Conservation (phyloP, 257 asterid species). For the Rubia yunnanensis region DNA sequence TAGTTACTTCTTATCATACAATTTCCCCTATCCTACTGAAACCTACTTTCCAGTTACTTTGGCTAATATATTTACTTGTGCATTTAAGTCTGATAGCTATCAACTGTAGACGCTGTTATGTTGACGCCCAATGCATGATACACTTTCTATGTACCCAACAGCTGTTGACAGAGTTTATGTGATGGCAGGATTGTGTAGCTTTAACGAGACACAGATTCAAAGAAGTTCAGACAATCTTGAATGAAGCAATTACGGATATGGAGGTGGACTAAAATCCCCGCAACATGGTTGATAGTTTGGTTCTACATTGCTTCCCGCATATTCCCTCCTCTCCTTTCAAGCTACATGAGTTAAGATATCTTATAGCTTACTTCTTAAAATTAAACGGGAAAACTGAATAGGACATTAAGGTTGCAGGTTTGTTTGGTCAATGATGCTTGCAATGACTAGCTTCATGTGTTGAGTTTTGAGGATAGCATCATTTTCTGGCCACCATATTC, state of each 20-base stretch:
- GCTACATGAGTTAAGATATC: not conserved
- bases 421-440: not conserved
- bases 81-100: not conserved
- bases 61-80: not conserved
- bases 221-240: conserved; percentile 52
- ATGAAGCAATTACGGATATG: conserved; percentile 69
- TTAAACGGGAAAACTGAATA: not conserved
- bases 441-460: conserved; percentile 2
- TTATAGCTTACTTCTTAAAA: not conserved
- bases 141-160: not conserved
- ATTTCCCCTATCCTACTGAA: not conserved
- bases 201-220: conserved; percentile 53
- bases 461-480: not conserved
- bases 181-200: conserved; percentile 59
- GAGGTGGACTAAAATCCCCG: conserved; percentile 38
- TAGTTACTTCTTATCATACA: not conserved
- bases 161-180: conserved; percentile 6
- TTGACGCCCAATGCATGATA: not conserved
- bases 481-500: not conserved
- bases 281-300: not conserved
- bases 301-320: not conserved
- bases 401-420: not conserved
- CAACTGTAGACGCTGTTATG: not conserved
- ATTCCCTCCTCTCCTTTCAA: not conserved
- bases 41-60: not conserved